Evolutionary conservation across 805 yeast species (phyloP).

Genomic region (Cyberlindnera euphorbiae): DNA sequence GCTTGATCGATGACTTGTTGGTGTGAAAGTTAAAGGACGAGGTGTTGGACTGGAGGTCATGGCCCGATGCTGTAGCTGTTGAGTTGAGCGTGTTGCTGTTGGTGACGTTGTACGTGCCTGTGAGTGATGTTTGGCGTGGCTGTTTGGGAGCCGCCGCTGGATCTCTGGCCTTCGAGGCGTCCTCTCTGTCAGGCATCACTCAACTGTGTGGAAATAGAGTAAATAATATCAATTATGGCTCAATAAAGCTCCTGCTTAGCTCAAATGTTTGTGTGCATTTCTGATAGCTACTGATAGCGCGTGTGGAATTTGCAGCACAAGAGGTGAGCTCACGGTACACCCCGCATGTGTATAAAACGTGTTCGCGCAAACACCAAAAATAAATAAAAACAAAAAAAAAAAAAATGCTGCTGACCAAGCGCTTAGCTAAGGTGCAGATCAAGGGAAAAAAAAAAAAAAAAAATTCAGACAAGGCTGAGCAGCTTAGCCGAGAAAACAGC

Average conservation of each 20-base stretch:
- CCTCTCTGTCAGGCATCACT: too few relatives aligned
- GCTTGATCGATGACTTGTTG: slow-evolving; percentile 4
- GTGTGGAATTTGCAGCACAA: too few relatives aligned
- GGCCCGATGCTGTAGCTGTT: slow-evolving; percentile 3
- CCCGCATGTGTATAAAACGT: too few relatives aligned
- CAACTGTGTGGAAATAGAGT: too few relatives aligned
- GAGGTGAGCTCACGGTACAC: too few relatives aligned
- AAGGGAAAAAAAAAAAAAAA: neutral
- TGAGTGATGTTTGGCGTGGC: neutral
- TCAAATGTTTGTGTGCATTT: too few relatives aligned
- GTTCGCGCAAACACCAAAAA: neutral
- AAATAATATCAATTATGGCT: too few relatives aligned
- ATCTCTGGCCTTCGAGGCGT: neutral
- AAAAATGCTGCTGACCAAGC: too few relatives aligned
- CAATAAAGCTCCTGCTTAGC: too few relatives aligned
- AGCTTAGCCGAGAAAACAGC: neutral
- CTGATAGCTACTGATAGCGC: too few relatives aligned
- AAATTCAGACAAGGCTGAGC: neutral
- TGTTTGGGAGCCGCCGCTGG: neutral
- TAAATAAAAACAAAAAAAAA: neutral
- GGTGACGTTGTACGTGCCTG: neutral
- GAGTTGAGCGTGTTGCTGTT: neutral
- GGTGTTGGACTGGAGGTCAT: slow-evolving; percentile 12
- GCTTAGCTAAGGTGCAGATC: too few relatives aligned
- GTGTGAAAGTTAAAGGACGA: slow-evolving; percentile 14